These are phyloP conservation scores for Barnettozyma wickerhamii DNA, from an alignment of 805 yeast species.

Conservation along the genomic window DNA sequence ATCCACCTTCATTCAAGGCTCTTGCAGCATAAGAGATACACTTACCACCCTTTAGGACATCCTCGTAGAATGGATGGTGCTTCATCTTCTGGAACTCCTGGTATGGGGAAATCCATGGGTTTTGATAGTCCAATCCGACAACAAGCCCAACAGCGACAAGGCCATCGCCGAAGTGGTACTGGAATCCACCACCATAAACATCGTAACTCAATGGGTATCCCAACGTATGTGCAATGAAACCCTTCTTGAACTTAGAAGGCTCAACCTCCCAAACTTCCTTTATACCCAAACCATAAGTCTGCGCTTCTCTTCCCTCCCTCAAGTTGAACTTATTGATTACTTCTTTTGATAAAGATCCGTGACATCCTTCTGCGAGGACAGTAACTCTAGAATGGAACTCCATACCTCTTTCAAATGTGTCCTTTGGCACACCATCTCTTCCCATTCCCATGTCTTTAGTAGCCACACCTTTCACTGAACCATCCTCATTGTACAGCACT, in stretches of 20 bases:
- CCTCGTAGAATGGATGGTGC: slow-evolving; percentile 77
- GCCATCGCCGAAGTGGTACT: slow-evolving; percentile 94
- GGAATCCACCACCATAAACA: slow-evolving; percentile 95
- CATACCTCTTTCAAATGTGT: slow-evolving; percentile 92
- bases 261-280: slow-evolving; percentile 97
- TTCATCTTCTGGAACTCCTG: slow-evolving; percentile 95
- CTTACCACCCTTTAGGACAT: slow-evolving; percentile 79
- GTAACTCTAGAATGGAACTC: slow-evolving; percentile 90
- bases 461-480: slow-evolving; percentile 80
- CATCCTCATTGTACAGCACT: slow-evolving; percentile 57
- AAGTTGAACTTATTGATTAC: slow-evolving; percentile 65
- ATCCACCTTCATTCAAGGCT: slow-evolving; percentile 96
- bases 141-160: slow-evolving; percentile 92
- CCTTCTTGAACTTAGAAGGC: slow-evolving; percentile 75
- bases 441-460: slow-evolving; percentile 90
- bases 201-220: slow-evolving; percentile 78
- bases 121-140: slow-evolving; percentile 87
- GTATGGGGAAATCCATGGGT: slow-evolving; percentile 94
- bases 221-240: slow-evolving; percentile 79
- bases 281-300: slow-evolving; percentile 93
- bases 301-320: slow-evolving; percentile 61
- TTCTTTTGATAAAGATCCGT: slow-evolving; percentile 85
- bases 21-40: slow-evolving; percentile 94
- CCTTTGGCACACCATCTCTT: slow-evolving; percentile 71
- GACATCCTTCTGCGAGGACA: slow-evolving; percentile 97